Percentiles rank a stretch among this genome's conserved stretches.
Conservation (phyloP, 345 rosid species). For the Arabidopsis thaliana region DNA sequence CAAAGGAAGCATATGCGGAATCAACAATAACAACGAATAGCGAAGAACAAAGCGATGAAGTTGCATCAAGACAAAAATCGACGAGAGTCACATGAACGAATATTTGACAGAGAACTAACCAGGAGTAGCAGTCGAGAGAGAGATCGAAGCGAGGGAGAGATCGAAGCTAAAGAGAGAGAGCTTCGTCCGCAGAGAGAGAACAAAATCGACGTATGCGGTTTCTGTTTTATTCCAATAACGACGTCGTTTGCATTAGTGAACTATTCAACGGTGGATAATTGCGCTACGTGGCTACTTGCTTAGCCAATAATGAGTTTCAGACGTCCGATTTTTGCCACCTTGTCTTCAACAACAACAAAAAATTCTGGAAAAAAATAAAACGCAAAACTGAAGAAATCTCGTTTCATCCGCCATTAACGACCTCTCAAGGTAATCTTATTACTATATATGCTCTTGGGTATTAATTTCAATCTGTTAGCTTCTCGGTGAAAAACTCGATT, state of each 20-base stretch:
- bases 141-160: too few relatives aligned
- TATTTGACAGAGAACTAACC: too few relatives aligned
- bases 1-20: too few relatives aligned
- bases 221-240: slow-evolving; percentile 3
- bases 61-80: too few relatives aligned
- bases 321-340: slow-evolving; percentile 40
- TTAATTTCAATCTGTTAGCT: neutral
- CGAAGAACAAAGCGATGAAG: too few relatives aligned
- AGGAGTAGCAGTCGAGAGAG: too few relatives aligned
- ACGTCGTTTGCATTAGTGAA: neutral
- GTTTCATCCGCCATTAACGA: slow-evolving; percentile 43
- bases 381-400: slow-evolving; percentile 24
- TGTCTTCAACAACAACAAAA: neutral
- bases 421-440: slow-evolving; percentile 28
- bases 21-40: too few relatives aligned
- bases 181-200: too few relatives aligned
- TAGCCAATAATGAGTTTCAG: slow-evolving; percentile 32
- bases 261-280: slow-evolving; percentile 35
- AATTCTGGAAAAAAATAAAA: slow-evolving; percentile 7
- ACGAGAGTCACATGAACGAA: too few relatives aligned
- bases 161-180: too few relatives aligned
- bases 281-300: slow-evolving; percentile 31
- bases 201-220: neutral
- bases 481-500: neutral
- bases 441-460: neutral